phyloP scores from a whole-genome alignment of 106 monocot species.

The Acanthochlamys bracteata region DNA sequence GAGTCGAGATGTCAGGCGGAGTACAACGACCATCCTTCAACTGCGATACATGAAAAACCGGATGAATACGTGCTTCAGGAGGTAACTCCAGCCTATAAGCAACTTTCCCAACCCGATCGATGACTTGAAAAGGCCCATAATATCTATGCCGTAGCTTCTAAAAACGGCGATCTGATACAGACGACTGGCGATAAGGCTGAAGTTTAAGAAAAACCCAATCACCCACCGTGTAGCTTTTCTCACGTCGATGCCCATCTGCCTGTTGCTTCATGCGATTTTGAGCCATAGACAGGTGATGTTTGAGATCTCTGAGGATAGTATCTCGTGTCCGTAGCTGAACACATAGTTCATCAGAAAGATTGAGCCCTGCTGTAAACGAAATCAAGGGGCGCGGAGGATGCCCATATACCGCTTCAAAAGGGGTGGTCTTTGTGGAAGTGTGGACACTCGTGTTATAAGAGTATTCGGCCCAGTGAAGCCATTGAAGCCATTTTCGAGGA shows the following conservation, averaged over 20 bases:
- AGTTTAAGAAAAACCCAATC: not conserved
- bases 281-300: not conserved
- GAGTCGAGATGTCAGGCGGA: not conserved
- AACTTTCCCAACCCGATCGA: not conserved
- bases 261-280: not conserved
- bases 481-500: not conserved
- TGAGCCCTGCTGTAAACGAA: not conserved
- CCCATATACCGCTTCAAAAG: constrained; percentile 3
- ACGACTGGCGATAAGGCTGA: not conserved
- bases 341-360: not conserved
- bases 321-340: not conserved
- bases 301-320: not conserved
- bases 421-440: not conserved
- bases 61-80: not conserved
- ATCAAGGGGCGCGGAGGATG: not conserved
- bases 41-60: not conserved
- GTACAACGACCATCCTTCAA: not conserved
- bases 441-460: not conserved
- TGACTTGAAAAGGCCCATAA: not conserved
- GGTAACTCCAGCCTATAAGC: not conserved
- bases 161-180: not conserved
- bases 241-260: not conserved
- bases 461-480: not conserved
- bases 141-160: not conserved
- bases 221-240: not conserved